Percentiles rank a stretch among this genome's conserved stretches.
Evolutionary conservation across 148 eudicot genomes (phyloP).

Genomic region (Gaultheria prostrata): DNA sequence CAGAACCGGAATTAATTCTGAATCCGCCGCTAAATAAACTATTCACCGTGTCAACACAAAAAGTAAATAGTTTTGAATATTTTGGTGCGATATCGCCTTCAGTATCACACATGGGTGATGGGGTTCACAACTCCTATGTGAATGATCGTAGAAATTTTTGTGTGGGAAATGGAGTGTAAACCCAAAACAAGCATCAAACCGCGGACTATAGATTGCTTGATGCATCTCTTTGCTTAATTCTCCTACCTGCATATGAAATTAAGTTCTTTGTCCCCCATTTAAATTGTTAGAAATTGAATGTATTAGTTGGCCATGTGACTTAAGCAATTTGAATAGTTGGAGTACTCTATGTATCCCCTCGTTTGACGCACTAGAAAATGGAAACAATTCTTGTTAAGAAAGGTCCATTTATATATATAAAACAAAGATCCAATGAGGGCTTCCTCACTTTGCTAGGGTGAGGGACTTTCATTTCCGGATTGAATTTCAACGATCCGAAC

Average conservation of each 20-base stretch:
- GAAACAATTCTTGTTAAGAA: background rate
- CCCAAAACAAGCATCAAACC: background rate
- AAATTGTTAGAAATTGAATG: background rate
- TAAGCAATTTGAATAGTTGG: background rate
- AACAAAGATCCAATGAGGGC: too few relatives aligned
- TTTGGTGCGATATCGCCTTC: too few relatives aligned
- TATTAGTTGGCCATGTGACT: background rate
- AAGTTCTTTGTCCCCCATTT: background rate
- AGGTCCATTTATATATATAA: background rate
- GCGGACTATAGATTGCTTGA: background rate
- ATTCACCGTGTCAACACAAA: too few relatives aligned
- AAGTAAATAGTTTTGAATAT: too few relatives aligned
- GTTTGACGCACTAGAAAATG: background rate
- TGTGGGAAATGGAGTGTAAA: background rate
- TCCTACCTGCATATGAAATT: background rate
- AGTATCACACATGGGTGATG: too few relatives aligned
- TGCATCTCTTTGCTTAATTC: background rate
- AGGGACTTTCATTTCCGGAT: too few relatives aligned
- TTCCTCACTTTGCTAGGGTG: too few relatives aligned
- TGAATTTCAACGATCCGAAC: too few relatives aligned
- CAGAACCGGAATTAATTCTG: too few relatives aligned
- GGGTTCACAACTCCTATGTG: too few relatives aligned
- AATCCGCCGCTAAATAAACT: too few relatives aligned
- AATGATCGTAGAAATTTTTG: too few relatives aligned
- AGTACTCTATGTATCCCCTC: background rate